Conservation (phyloP, 1,284 basidiomycete genomes). For the Stygiomarasmius scandens region DNA sequence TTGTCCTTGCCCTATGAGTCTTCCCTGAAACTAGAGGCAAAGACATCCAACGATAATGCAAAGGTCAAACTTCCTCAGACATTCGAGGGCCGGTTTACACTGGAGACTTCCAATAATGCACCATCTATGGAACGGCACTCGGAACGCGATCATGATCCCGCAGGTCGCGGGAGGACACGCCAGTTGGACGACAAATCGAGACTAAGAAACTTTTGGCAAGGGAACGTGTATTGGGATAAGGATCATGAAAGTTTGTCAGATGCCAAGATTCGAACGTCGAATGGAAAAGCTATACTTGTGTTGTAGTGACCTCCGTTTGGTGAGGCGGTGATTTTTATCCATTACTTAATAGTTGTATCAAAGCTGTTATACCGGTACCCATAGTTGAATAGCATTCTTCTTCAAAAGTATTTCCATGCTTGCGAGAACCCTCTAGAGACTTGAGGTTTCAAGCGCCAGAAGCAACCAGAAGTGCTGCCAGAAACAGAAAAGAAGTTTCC, state of each 20-base stretch:
- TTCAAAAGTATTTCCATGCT: too few relatives aligned
- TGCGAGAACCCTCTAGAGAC: too few relatives aligned
- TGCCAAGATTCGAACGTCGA: neutral
- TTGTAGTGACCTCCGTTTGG: neutral
- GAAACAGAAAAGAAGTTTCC: too few relatives aligned
- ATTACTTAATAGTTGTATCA: too few relatives aligned
- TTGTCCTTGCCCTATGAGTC: conserved; percentile 8
- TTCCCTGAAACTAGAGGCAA: neutral
- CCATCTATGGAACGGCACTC: neutral
- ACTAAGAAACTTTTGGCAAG: neutral
- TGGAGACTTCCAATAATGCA: conserved; percentile 7
- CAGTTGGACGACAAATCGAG: neutral
- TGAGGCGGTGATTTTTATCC: too few relatives aligned
- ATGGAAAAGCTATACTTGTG: neutral
- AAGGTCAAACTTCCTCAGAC: conserved; percentile 15
- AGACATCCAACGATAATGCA: conserved; percentile 12
- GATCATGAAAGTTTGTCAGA: neutral
- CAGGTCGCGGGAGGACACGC: neutral
- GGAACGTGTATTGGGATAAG: neutral
- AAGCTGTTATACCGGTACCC: too few relatives aligned
- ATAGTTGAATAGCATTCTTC: too few relatives aligned
- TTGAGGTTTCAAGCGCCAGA: too few relatives aligned
- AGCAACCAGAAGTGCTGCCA: too few relatives aligned
- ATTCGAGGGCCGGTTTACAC: conserved; percentile 14
- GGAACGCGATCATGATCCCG: neutral